These are phyloP conservation scores for Prinsepia uniflora DNA, from an alignment of 306 rosid species.

Conservation along the genomic window DNA sequence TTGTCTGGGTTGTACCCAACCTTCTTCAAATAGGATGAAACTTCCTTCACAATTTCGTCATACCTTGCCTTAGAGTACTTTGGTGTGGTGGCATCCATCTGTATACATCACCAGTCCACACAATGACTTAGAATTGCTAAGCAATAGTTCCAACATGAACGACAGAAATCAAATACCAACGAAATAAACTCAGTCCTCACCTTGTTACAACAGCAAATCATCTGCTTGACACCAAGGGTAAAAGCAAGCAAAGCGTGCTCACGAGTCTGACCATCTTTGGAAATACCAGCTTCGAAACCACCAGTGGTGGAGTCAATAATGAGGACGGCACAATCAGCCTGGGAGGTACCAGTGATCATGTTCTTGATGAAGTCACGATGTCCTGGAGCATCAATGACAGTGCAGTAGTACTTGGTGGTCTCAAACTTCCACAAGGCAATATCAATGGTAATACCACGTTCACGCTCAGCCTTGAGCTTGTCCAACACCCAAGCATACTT, in stretches of 20 bases:
- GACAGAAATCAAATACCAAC: no score
- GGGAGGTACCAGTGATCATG: constrained; percentile 48
- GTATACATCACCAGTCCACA: neutral
- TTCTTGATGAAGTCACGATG: constrained; percentile 43
- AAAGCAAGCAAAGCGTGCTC: constrained; percentile 39
- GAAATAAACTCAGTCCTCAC: neutral
- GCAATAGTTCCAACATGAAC: neutral
- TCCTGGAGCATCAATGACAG: constrained; percentile 46
- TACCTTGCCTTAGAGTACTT: constrained; percentile 39
- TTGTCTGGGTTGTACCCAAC: constrained; percentile 40
- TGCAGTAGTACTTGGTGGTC: constrained; percentile 41
- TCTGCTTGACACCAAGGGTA: constrained; percentile 38
- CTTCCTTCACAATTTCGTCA: constrained; percentile 37
- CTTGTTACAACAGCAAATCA: constrained; percentile 41
- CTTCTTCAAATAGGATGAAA: constrained; percentile 35
- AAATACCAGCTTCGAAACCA: constrained; percentile 40
- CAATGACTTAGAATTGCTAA: neutral
- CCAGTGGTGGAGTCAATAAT: constrained; percentile 43
- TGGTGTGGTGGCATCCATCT: constrained; percentile 44
- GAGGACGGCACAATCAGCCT: constrained; percentile 38
- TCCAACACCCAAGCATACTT: constrained; percentile 46
- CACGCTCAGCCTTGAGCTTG: constrained; percentile 44
- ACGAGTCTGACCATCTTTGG: constrained; percentile 44
- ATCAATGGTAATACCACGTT: constrained; percentile 40
- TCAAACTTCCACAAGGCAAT: constrained; percentile 42